Conservation (phyloP, 176 grass and related monocot genomes). For the Triticum timopheevii region DNA sequence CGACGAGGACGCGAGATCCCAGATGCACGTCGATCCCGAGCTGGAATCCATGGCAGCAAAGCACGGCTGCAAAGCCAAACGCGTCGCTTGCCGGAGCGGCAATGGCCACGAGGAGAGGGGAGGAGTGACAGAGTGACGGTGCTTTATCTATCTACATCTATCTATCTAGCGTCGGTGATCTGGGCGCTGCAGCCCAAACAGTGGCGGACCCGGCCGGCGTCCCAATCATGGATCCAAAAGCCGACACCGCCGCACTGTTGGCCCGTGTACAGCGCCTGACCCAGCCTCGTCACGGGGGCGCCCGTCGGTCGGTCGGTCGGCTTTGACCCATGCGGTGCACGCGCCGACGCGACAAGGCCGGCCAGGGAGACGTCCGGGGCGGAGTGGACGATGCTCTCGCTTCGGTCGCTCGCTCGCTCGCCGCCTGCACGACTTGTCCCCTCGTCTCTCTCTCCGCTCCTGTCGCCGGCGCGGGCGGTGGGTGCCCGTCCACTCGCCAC, state of each 20-base stretch:
- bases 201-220: no score
- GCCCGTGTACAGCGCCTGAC: no score
- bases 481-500: neutral
- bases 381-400: neutral
- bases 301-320: neutral
- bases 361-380: neutral
- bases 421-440: no score
- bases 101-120: neutral
- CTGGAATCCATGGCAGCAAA: no score
- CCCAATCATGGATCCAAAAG: no score
- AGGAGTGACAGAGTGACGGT: slow-evolving; percentile 1
- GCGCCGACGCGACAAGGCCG: no score
- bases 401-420: no score
- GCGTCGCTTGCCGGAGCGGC: neutral
- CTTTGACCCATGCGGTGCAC: neutral
- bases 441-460: no score
- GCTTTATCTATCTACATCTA: neutral
- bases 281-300: neutral
- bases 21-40: no score
- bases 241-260: neutral
- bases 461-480: neutral
- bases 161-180: neutral
- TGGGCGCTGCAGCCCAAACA: neutral
- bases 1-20: no score
- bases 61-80: no score